These are phyloP conservation scores for Penicillium chermesinum DNA, from an alignment of 495 filamentous ascomycete species.

Conservation along the genomic window DNA sequence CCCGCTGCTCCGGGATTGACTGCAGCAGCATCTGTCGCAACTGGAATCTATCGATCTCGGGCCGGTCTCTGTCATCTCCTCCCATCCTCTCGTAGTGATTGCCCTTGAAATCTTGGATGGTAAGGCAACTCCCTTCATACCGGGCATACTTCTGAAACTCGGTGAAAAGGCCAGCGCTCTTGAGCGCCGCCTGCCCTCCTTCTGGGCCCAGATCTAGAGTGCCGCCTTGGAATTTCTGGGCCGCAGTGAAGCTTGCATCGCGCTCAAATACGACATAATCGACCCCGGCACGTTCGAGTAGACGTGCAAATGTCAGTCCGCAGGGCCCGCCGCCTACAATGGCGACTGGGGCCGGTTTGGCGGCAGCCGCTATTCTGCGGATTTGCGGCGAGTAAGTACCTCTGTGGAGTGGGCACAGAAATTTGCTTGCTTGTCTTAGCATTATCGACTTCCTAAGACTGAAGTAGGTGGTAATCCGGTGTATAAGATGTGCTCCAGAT, in stretches of 20 bases:
- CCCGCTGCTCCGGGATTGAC: constrained; percentile 25
- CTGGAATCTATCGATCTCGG: constrained; percentile 34
- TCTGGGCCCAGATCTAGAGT: constrained; percentile 50
- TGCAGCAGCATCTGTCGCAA: constrained; percentile 37
- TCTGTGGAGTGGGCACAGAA: background rate
- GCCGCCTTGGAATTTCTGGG: constrained; percentile 31
- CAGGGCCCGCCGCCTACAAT: constrained; percentile 55
- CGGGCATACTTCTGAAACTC: constrained; percentile 40
- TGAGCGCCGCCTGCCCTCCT: constrained; percentile 47
- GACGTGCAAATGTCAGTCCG: constrained; percentile 50
- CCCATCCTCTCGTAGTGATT: background rate
- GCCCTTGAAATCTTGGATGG: background rate
- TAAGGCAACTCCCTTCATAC: constrained; percentile 25
- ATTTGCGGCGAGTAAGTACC: background rate
- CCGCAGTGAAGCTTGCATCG: constrained; percentile 34
- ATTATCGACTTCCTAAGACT: background rate
- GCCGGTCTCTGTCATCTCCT: constrained; percentile 16
- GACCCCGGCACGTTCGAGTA: constrained; percentile 41
- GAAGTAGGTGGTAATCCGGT: background rate
- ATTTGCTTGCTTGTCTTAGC: background rate
- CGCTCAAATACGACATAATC: constrained; percentile 46
- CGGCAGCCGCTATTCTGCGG: background rate
- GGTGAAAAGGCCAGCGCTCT: constrained; percentile 44
- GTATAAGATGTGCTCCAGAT: background rate
- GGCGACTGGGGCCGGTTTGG: constrained; percentile 33